Percentiles rank a stretch among this genome's conserved stretches.
Conservation (phyloP, 805 yeast species). For the Kurtzmaniella cleridarum region DNA sequence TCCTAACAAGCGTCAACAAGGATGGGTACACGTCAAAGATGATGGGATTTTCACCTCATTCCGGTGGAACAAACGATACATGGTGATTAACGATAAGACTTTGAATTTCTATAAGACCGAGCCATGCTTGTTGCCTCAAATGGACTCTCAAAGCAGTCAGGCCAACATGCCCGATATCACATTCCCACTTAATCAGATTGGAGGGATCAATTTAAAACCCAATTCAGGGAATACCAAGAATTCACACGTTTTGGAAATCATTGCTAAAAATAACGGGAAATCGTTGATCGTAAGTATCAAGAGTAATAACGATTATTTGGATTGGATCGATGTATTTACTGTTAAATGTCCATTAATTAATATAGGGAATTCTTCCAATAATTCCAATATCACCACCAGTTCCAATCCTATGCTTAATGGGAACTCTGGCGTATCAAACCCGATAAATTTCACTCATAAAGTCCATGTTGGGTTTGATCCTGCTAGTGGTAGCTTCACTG, state of each 20-base stretch:
- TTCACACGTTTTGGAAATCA: slow-evolving; percentile 70
- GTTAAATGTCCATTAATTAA: slow-evolving; percentile 64
- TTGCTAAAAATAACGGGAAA: slow-evolving; percentile 48
- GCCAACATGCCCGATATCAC: slow-evolving; percentile 26
- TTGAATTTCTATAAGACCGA: slow-evolving; percentile 74
- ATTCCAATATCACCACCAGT: slow-evolving; percentile 11
- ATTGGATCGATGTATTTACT: slow-evolving; percentile 87
- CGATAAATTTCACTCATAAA: slow-evolving; percentile 90
- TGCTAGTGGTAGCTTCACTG: slow-evolving; percentile 54
- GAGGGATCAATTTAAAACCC: slow-evolving; percentile 56
- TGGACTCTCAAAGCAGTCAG: slow-evolving; percentile 27
- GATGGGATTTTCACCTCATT: slow-evolving; percentile 80
- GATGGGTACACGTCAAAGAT: slow-evolving; percentile 91
- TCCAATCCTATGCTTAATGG: slow-evolving; percentile 12
- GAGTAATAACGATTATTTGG: slow-evolving; percentile 70
- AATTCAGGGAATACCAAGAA: slow-evolving; percentile 31
- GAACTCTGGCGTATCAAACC: slow-evolving; percentile 67
- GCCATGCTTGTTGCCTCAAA: slow-evolving; percentile 21
- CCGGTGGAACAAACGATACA: slow-evolving; percentile 86
- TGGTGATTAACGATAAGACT: slow-evolving; percentile 71
- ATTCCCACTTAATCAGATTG: slow-evolving; percentile 34
- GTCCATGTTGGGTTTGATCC: slow-evolving; percentile 89
- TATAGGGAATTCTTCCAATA: slow-evolving; percentile 20
- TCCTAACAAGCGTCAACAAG: slow-evolving; percentile 42
- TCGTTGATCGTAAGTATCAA: slow-evolving; percentile 73